These are phyloP conservation scores for Aureobasidium sp. DNA, from an alignment of 2,329 filamentous ascomycete species.

Conservation along the genomic window DNA sequence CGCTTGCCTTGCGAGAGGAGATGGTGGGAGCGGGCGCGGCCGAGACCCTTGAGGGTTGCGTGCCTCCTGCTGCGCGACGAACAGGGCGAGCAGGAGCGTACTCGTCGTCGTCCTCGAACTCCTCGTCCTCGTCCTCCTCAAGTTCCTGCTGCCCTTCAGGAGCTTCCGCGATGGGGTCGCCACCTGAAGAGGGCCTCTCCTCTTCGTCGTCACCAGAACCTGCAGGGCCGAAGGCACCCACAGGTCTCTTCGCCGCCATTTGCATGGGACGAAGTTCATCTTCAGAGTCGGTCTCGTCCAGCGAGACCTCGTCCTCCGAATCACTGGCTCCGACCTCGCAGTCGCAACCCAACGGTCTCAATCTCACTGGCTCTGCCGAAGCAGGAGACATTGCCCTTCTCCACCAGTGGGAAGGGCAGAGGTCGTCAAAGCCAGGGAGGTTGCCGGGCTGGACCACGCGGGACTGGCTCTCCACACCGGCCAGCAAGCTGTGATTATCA, in stretches of 20 bases:
- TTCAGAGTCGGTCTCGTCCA: conserved; percentile 1
- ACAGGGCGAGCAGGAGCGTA: not conserved
- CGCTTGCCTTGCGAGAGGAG: not conserved
- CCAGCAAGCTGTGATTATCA: not conserved
- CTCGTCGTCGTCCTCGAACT: not conserved
- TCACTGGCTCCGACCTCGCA: not conserved
- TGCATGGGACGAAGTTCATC: not conserved
- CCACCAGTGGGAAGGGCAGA: not conserved
- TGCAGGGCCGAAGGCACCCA: not conserved
- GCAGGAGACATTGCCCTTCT: not conserved
- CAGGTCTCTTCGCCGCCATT: not conserved
- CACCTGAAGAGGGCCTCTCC: not conserved
- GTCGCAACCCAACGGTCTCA: not conserved
- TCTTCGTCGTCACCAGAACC: not conserved
- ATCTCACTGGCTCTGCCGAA: not conserved
- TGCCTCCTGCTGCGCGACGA: not conserved
- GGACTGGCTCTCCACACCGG: not conserved
- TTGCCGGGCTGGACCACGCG: not conserved
- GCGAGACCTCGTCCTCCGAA: not conserved
- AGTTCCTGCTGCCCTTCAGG: not conserved
- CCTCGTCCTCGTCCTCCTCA: not conserved
- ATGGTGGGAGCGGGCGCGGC: not conserved
- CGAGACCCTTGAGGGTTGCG: not conserved
- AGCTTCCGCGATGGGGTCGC: not conserved
- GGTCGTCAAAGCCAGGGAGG: not conserved